Conservation (phyloP, 2,329 filamentous ascomycete genomes). For the Aspergillus sp. region DNA sequence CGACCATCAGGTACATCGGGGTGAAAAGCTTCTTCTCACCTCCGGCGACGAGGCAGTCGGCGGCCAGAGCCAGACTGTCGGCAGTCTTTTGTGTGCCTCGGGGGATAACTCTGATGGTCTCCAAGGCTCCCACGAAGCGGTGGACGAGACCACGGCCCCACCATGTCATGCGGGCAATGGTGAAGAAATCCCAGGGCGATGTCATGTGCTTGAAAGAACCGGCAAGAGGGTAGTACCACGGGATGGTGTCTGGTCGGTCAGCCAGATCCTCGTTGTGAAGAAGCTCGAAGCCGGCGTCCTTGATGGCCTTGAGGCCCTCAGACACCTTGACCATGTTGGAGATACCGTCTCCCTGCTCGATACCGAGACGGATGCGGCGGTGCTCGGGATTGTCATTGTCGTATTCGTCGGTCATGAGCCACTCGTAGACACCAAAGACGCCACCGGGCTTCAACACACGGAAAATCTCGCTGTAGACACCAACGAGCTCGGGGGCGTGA, state of each 20-base stretch:
- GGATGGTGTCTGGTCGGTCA: constrained; percentile 71
- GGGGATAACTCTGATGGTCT: constrained; percentile 76
- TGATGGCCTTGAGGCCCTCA: constrained; percentile 81
- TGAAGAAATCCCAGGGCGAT: constrained; percentile 77
- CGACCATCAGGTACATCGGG: constrained; percentile 97
- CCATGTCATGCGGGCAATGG: constrained; percentile 87
- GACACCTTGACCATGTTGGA: constrained; percentile 93
- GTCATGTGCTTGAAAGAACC: constrained; percentile 84
- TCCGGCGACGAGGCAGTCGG: constrained; percentile 84
- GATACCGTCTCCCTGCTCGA: constrained; percentile 95
- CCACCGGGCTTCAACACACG: constrained; percentile 95
- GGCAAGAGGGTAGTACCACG: constrained; percentile 93
- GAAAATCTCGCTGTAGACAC: constrained; percentile 93
- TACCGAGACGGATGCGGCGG: constrained; percentile 87
- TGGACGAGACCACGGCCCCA: constrained; percentile 76
- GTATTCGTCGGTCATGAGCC: constrained; percentile 97
- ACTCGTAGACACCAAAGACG: constrained; percentile 96
- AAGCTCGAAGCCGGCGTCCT: constrained; percentile 83
- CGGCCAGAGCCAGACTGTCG: constrained; percentile 80
- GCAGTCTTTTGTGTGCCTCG: constrained; percentile 92
- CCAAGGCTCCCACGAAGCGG: constrained; percentile 74
- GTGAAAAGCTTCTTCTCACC: constrained; percentile 92
- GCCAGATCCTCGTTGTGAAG: constrained; percentile 86
- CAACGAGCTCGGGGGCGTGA: constrained; percentile 87
- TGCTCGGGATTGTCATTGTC: constrained; percentile 86